Percentiles rank a stretch among this genome's conserved stretches.
Conservation (phyloP, 176 grass and related monocot genomes). For the Areca catechu region DNA sequence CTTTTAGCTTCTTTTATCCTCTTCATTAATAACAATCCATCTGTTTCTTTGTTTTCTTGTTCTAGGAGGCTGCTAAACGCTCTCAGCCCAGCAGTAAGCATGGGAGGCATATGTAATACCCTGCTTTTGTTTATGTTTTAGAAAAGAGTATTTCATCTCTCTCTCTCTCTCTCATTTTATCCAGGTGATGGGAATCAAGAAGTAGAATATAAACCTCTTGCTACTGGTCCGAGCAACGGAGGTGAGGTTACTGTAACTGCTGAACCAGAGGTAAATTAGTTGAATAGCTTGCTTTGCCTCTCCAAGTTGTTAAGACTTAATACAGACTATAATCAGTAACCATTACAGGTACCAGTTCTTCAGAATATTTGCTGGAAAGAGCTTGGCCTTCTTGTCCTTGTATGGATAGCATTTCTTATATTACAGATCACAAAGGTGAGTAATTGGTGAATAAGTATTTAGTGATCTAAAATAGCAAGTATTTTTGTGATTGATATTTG, state of each 20-base stretch:
- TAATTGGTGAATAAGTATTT: conserved; percentile 26
- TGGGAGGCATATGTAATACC: not conserved
- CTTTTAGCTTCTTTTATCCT: not conserved
- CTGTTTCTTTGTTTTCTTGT: conserved; percentile 7
- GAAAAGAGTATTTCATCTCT: not conserved
- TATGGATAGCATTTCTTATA: conserved; percentile 62
- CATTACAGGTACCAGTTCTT: conserved; percentile 43
- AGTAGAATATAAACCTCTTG: conserved; percentile 33
- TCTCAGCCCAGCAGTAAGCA: conserved; percentile 26
- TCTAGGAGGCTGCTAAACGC: conserved; percentile 32
- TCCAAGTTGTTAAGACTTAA: not conserved
- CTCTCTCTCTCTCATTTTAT: not conserved
- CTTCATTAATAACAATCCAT: not conserved
- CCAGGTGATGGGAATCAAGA: conserved; percentile 16
- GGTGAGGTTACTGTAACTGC: not conserved
- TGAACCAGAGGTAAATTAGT: conserved; percentile 7
- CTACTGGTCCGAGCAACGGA: not conserved
- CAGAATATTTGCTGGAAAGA: conserved; percentile 80
- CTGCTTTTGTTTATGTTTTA: not conserved
- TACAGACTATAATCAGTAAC: not conserved
- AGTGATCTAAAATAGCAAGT: not conserved
- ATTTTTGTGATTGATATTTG: conserved; percentile 1
- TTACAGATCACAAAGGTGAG: conserved; percentile 67
- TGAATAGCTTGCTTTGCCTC: not conserved
- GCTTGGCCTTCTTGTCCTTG: conserved; percentile 54